phyloP scores from a whole-genome alignment of 257 asterid species.

The Przewalskia tangutica region DNA sequence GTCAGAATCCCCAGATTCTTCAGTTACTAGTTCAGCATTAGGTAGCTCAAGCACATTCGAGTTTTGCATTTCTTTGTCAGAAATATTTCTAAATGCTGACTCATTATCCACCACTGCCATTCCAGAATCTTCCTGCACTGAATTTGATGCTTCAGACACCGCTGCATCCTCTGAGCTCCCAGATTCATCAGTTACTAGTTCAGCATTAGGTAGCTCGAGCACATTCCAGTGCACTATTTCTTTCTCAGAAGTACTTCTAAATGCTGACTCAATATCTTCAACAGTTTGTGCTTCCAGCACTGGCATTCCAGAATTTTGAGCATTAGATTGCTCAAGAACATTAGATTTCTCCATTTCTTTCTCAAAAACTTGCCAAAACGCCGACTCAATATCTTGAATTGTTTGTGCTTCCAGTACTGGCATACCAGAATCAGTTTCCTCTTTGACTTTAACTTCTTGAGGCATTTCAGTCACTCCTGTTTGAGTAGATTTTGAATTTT shows the following conservation, averaged over 20 bases:
- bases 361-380: background rate
- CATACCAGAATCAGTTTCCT: conserved; percentile 7
- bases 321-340: background rate
- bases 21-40: conserved; percentile 12
- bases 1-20: conserved; percentile 3
- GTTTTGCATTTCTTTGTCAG: conserved; percentile 11
- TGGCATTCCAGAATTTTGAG: conserved; percentile 12
- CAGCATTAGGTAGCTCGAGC: background rate
- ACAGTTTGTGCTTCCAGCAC: conserved; percentile 23
- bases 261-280: conserved; percentile 22
- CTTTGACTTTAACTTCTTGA: conserved; percentile 2
- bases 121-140: background rate
- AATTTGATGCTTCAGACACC: background rate
- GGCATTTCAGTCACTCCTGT: conserved; percentile 7
- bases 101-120: conserved; percentile 10
- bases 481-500: conserved; percentile 13
- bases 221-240: background rate
- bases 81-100: background rate
- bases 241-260: conserved; percentile 9
- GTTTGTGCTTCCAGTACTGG: conserved; percentile 11
- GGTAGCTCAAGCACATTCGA: background rate
- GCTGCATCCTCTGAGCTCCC: background rate
- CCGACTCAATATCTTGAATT: conserved; percentile 6
- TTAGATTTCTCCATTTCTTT: conserved; percentile 7
- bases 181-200: background rate